These are phyloP conservation scores for Boletus eberwhitei DNA, from an alignment of 768 basidiomycete species.

Conservation along the genomic window DNA sequence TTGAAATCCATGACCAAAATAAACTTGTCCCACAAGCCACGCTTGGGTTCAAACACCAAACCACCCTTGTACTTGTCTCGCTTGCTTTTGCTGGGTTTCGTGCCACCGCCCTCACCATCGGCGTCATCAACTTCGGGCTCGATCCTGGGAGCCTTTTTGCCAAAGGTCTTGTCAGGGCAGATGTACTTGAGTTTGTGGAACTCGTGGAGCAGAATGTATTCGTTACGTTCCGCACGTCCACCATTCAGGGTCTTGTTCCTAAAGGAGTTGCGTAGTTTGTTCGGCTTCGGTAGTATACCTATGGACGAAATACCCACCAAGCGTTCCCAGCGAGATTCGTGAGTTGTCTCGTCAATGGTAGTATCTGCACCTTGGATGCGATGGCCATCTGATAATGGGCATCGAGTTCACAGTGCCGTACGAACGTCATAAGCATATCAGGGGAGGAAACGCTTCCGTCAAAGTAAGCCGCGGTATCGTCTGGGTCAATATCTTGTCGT, in stretches of 20 bases:
- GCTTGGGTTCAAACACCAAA: conserved; percentile 94
- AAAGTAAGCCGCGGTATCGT: conserved; percentile 89
- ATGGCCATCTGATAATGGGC: conserved; percentile 98
- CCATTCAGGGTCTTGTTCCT: conserved; percentile 98
- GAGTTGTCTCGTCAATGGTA: conserved; percentile 88
- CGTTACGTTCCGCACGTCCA: conserved; percentile 97
- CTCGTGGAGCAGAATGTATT: conserved; percentile 97
- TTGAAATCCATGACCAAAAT: conserved; percentile 99
- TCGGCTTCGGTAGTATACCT: neutral
- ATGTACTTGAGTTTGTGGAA: conserved; percentile 96
- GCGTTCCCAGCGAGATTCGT: conserved; percentile 96
- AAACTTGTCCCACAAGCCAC: conserved; percentile 93
- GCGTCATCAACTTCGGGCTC: conserved; percentile 54
- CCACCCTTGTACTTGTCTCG: conserved; percentile 98
- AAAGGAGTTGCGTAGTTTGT: neutral
- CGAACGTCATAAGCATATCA: conserved; percentile 78
- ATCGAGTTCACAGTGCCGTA: conserved; percentile 92
- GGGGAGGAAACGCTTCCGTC: conserved; percentile 78
- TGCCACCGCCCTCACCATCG: conserved; percentile 41
- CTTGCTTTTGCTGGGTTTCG: conserved; percentile 59
- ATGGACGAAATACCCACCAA: conserved; percentile 55
- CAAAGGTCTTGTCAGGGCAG: conserved; percentile 91
- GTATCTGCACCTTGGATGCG: conserved; percentile 86
- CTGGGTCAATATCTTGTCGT: conserved; percentile 92
- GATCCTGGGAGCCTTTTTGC: conserved; percentile 61